Percentiles rank a stretch among this genome's conserved stretches.
phyloP scores from a whole-genome alignment of 495 filamentous ascomycete species.

The Neurospora intermedia region DNA sequence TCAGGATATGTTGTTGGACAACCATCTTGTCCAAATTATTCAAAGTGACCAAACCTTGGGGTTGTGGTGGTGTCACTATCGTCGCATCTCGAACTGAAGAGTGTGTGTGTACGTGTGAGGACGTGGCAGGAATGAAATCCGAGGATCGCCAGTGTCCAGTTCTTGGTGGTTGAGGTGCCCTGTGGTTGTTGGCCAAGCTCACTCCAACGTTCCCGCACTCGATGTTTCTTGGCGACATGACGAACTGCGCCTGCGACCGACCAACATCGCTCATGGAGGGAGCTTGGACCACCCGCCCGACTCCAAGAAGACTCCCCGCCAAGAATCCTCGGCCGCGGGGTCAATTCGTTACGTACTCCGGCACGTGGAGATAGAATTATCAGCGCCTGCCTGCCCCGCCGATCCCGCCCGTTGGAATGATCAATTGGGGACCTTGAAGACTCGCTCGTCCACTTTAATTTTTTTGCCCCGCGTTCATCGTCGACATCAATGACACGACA shows the following conservation, averaged over 20 bases:
- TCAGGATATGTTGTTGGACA: slow-evolving; percentile 78
- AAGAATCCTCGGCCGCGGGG: background rate
- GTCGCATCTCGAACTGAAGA: background rate
- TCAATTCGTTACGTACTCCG: background rate
- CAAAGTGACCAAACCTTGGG: background rate
- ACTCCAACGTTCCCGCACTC: background rate
- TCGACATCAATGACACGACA: background rate
- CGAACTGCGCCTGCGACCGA: background rate
- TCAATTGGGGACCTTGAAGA: background rate
- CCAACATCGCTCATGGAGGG: background rate
- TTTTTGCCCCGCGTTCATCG: background rate
- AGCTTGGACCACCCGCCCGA: background rate
- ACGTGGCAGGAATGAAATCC: background rate
- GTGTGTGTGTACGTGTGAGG: background rate
- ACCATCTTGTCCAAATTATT: slow-evolving; percentile 44
- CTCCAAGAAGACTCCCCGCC: background rate
- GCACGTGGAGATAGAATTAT: background rate
- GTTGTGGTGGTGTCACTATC: background rate
- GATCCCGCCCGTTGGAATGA: background rate
- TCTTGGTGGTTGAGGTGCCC: background rate
- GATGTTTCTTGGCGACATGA: background rate
- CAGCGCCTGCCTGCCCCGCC: background rate
- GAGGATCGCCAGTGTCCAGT: background rate
- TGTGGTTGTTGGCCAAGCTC: background rate
- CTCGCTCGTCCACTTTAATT: background rate